Conservation (phyloP, 176 grass and related monocot species). For the Avena eriantha region DNA sequence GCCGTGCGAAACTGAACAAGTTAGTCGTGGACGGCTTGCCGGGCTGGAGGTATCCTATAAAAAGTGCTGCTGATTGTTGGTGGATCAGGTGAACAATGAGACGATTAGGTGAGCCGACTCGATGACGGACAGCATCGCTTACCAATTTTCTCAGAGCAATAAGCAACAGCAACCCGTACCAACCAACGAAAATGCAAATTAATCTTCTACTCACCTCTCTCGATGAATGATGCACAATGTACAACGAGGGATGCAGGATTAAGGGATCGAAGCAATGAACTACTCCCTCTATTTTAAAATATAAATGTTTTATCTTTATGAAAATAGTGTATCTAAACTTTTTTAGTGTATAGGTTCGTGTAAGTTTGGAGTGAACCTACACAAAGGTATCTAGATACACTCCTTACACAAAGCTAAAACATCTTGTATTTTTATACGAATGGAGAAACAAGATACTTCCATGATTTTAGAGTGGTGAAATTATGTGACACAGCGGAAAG, state of each 20-base stretch:
- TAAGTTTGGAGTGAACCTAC: too few relatives aligned
- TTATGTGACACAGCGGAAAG: background rate
- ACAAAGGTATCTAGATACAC: too few relatives aligned
- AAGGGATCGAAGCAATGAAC: background rate
- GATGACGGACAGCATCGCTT: background rate
- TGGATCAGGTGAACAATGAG: background rate
- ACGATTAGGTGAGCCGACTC: background rate
- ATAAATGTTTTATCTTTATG: too few relatives aligned
- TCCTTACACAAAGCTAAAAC: background rate
- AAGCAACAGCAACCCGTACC: background rate
- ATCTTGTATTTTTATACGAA: too few relatives aligned
- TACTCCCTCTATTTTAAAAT: background rate
- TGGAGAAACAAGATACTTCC: background rate
- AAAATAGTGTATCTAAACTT: too few relatives aligned
- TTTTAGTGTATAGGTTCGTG: too few relatives aligned
- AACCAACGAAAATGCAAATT: background rate
- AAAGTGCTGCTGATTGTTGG: background rate
- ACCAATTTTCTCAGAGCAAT: background rate
- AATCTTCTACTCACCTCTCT: conserved; percentile 4
- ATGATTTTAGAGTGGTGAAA: background rate
- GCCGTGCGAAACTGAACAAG: too few relatives aligned
- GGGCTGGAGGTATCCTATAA: too few relatives aligned
- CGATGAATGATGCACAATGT: conserved; percentile 17
- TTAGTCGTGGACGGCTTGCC: too few relatives aligned
- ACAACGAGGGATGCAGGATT: conserved; percentile 13